Conservation (phyloP, 331 rosid species). For the Pyrus hybrid region DNA sequence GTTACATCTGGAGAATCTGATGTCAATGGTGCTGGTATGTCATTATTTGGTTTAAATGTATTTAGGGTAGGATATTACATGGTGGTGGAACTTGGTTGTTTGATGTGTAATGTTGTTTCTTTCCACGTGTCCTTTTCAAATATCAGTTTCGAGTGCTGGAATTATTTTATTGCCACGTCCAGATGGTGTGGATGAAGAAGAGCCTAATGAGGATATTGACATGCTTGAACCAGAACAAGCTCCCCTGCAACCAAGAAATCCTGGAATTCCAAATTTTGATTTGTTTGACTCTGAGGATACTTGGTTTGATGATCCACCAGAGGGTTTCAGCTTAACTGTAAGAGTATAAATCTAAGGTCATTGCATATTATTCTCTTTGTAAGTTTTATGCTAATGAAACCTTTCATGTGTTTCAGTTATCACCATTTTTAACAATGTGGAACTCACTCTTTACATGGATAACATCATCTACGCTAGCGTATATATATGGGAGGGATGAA, state of each 20-base stretch:
- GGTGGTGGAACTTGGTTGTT: not conserved
- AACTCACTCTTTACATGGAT: conserved; percentile 75
- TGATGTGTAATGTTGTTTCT: not conserved
- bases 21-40: conserved; percentile 59
- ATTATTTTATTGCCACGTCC: conserved; percentile 55
- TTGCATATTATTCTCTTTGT: not conserved
- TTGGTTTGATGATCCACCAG: conserved; percentile 82
- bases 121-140: not conserved
- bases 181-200: conserved; percentile 34
- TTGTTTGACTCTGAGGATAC: conserved; percentile 63
- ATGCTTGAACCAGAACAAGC: conserved; percentile 34
- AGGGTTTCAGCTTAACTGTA: conserved; percentile 72
- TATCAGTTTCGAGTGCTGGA: conserved; percentile 72
- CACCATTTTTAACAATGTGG: conserved; percentile 86
- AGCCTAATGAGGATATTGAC: conserved; percentile 28
- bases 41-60: conserved; percentile 12
- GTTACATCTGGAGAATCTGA: conserved; percentile 29
- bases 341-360: conserved; percentile 11
- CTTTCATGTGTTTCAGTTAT: conserved; percentile 44
- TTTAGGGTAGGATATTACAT: conserved; percentile 6
- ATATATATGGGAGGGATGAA: conserved; percentile 80
- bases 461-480: conserved; percentile 74
- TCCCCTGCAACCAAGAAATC: conserved; percentile 56
- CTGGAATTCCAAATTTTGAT: conserved; percentile 43
- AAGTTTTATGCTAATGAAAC: not conserved